A percentile compares a stretch with the other conserved stretches of the same genome.
Conservation (phyloP, 164 flowering plant genomes). For the Nymphaea colorata region DNA sequence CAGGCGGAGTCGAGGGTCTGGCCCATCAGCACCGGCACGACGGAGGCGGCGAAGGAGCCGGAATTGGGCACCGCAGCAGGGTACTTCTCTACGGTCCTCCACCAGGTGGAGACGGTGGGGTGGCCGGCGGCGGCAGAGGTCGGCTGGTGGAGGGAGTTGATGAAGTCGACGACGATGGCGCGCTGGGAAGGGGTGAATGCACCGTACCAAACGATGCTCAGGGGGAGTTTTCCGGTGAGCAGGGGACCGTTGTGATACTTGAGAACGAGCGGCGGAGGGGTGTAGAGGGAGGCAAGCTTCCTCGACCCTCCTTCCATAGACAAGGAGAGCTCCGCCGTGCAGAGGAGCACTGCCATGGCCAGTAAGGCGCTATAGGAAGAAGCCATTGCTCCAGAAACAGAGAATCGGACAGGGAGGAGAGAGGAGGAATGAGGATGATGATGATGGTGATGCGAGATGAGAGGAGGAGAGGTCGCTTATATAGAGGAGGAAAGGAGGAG, state of each 20-base stretch:
- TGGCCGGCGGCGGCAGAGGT: slow-evolving; percentile 1
- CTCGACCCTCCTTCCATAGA: background rate
- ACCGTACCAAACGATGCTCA: slow-evolving; percentile 22
- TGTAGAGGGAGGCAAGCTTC: slow-evolving; percentile 9
- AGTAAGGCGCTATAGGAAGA: too few relatives aligned
- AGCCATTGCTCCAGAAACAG: too few relatives aligned
- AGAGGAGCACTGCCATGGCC: too few relatives aligned
- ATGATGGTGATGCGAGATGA: too few relatives aligned
- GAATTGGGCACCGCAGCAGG: background rate
- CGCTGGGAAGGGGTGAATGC: slow-evolving; percentile 15
- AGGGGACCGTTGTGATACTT: slow-evolving; percentile 22
- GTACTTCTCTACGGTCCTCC: slow-evolving; percentile 19
- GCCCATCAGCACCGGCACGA: background rate
- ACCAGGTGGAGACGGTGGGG: slow-evolving; percentile 26
- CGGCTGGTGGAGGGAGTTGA: slow-evolving; percentile 12
- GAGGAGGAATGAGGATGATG: too few relatives aligned
- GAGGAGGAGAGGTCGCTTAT: too few relatives aligned
- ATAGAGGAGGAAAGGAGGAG: too few relatives aligned
- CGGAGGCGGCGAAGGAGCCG: background rate
- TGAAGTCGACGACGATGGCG: slow-evolving; percentile 17
- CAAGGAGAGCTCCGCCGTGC: background rate
- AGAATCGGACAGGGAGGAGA: too few relatives aligned
- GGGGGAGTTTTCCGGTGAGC: slow-evolving; percentile 16
- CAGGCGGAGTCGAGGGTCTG: slow-evolving; percentile 4
- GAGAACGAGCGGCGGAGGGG: slow-evolving; percentile 9